Evolutionary conservation across 2,329 filamentous ascomycete species (phyloP).

Genomic region (Leptoxyphium fumago): DNA sequence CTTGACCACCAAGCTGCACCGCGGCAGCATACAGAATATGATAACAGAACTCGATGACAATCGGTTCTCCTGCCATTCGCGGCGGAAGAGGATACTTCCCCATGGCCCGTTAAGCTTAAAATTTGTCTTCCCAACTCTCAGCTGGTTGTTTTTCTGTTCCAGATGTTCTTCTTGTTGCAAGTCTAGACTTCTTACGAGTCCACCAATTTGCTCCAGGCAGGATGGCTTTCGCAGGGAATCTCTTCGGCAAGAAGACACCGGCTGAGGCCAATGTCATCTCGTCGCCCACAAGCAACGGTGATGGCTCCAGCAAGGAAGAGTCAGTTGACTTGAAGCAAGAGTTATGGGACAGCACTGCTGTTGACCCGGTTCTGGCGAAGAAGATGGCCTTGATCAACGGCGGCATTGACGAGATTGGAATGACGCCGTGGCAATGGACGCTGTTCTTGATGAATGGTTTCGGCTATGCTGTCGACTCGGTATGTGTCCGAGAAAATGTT

Average conservation of each 20-base stretch:
- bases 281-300: background rate
- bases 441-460: conserved; percentile 49
- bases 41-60: no score
- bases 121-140: no score
- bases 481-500: conserved; percentile 2
- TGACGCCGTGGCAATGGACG: conserved; percentile 45
- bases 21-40: no score
- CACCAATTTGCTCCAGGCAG: no score
- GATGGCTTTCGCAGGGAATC: no score
- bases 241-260: background rate
- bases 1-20: background rate
- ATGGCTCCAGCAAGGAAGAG: background rate
- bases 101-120: no score
- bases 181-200: no score
- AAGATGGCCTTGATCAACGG: conserved; percentile 24
- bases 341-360: conserved; percentile 7
- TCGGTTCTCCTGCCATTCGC: no score
- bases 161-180: no score
- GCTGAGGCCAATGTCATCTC: background rate
- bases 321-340: background rate
- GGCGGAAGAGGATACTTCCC: no score
- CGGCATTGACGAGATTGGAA: conserved; percentile 43
- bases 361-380: conserved; percentile 25
- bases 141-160: no score
- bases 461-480: conserved; percentile 27